Conservation (phyloP, 2,329 filamentous ascomycete genomes). For the Penicillium brasilianum region DNA sequence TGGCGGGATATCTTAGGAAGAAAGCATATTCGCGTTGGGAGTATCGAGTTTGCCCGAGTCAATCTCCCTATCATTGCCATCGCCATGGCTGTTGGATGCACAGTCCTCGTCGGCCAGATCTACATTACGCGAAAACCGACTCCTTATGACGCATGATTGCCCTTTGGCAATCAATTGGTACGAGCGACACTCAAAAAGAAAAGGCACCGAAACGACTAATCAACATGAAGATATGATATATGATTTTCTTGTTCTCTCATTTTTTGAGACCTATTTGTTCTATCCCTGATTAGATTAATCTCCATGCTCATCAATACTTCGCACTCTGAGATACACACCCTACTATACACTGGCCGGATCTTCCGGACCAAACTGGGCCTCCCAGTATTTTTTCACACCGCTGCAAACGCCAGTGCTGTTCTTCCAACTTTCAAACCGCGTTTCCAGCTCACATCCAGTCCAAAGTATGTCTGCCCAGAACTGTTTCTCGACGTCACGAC, state of each 20-base stretch:
- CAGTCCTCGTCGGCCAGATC: slow-evolving; percentile 66
- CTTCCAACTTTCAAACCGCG: slow-evolving; percentile 36
- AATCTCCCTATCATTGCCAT: slow-evolving; percentile 74
- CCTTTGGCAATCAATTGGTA: background rate
- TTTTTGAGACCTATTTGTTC: background rate
- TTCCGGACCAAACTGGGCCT: slow-evolving; percentile 30
- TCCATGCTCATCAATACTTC: background rate
- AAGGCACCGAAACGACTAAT: background rate
- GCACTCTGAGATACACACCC: background rate
- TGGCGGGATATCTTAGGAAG: slow-evolving; percentile 73
- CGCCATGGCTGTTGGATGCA: slow-evolving; percentile 67
- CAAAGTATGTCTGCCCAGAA: slow-evolving; percentile 45
- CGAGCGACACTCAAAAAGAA: background rate
- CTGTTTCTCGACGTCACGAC: slow-evolving; percentile 39
- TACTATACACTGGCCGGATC: slow-evolving; percentile 13
- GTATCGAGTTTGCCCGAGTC: slow-evolving; percentile 69
- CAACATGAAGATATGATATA: slow-evolving; percentile 7
- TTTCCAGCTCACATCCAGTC: slow-evolving; percentile 42
- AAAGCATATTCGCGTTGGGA: slow-evolving; percentile 69
- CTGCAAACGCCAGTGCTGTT: slow-evolving; percentile 37
- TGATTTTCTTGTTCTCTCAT: background rate
- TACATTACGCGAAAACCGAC: slow-evolving; percentile 58
- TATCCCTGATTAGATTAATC: background rate
- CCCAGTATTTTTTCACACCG: slow-evolving; percentile 38
- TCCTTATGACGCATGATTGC: slow-evolving; percentile 41